Evolutionary conservation across 768 basidiomycete species (phyloP).

Genomic region (Plicaturopsis crispa): DNA sequence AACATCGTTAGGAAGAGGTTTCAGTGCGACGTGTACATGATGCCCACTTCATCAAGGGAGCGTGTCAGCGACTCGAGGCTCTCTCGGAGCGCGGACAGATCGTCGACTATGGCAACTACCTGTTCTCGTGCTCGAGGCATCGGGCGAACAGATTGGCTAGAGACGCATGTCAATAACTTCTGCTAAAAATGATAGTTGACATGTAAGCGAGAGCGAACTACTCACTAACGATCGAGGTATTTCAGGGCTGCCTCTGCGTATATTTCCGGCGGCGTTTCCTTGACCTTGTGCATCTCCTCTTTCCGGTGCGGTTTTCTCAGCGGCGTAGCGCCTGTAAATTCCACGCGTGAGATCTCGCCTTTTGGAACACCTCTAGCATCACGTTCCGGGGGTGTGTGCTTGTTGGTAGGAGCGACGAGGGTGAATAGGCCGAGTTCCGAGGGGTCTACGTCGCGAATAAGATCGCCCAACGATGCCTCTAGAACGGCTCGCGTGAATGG

Average conservation of each 20-base stretch:
- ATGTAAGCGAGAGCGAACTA: too few species aligned
- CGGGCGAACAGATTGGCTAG: constrained; percentile 35
- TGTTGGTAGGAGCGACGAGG: constrained; percentile 29
- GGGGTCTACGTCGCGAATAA: constrained; percentile 74
- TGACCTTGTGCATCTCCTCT: constrained; percentile 27
- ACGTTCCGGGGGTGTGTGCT: constrained; percentile 17
- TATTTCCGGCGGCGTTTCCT: constrained; percentile 61
- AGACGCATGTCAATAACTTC: not conserved
- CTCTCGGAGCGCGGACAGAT: constrained; percentile 26
- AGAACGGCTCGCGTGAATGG: constrained; percentile 66
- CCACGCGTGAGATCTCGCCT: constrained; percentile 49
- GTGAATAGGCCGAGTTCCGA: constrained; percentile 76
- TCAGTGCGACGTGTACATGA: too few species aligned
- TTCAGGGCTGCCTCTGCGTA: constrained; percentile 72
- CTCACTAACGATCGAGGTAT: constrained; percentile 74
- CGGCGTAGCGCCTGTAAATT: constrained; percentile 67
- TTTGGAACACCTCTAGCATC: constrained; percentile 22
- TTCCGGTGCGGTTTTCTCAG: constrained; percentile 41
- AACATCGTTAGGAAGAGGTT: too few species aligned
- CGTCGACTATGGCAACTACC: constrained; percentile 27
- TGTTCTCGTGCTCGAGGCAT: constrained; percentile 44
- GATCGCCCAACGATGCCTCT: constrained; percentile 53
- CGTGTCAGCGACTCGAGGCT: constrained; percentile 28
- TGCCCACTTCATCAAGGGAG: constrained; percentile 32
- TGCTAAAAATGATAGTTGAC: not conserved